Percentiles rank a stretch among this genome's conserved stretches.
Evolutionary conservation across 192 early-diverging fungal genomes (phyloP).

Genomic region (Podila clonocystis): DNA sequence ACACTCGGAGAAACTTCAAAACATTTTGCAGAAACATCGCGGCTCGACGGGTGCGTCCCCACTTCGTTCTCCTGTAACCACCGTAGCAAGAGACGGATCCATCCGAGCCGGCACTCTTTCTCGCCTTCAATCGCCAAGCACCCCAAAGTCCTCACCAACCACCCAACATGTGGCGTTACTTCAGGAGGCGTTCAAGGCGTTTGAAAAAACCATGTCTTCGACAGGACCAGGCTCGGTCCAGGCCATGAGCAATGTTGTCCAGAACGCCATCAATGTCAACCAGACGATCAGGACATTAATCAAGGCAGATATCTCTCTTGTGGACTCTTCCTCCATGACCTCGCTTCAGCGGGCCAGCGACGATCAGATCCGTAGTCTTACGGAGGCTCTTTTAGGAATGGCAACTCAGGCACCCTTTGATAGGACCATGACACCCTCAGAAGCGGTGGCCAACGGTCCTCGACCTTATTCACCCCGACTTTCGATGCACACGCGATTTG

Average conservation of each 20-base stretch:
- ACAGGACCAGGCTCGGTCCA: neutral
- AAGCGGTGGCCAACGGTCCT: neutral
- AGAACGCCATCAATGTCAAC: conserved; percentile 35
- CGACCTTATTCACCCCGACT: conserved; percentile 21
- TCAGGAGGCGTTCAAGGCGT: conserved; percentile 29
- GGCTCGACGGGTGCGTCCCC: neutral
- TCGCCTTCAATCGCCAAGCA: neutral
- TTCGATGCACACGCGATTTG: conserved; percentile 7
- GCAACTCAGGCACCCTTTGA: neutral
- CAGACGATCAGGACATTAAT: conserved; percentile 35
- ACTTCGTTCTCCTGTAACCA: conserved; percentile 7
- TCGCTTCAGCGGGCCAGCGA: conserved; percentile 30
- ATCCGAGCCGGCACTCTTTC: neutral
- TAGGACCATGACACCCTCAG: conserved; percentile 2
- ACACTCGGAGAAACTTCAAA: conserved; percentile 30
- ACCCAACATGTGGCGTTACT: conserved; percentile 26
- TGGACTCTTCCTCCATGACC: conserved; percentile 38
- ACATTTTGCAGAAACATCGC: conserved; percentile 15
- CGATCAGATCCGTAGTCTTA: conserved; percentile 44
- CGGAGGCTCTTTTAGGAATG: conserved; percentile 23
- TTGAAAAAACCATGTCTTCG: conserved; percentile 16
- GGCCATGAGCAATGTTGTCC: conserved; percentile 26
- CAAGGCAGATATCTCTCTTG: conserved; percentile 35
- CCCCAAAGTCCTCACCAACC: neutral
- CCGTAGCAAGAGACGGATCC: neutral